Conservation (phyloP, 768 basidiomycete genomes). For the Austroboletus eburneus region DNA sequence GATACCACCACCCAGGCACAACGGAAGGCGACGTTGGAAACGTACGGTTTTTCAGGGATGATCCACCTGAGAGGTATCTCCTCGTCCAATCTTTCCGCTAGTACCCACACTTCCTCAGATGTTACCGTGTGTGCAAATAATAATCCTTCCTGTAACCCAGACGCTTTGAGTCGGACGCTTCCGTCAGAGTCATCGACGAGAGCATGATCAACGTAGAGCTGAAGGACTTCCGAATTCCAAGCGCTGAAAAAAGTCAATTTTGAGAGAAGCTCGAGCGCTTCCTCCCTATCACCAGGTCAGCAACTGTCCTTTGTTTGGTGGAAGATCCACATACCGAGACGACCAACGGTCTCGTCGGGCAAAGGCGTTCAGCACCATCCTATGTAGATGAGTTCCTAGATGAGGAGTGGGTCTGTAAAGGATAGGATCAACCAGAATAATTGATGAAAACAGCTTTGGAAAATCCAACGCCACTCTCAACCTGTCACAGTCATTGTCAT, state of each 20-base stretch:
- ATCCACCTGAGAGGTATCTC: conserved; percentile 28
- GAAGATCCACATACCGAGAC: conserved; percentile 41
- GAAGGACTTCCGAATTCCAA: conserved; percentile 66
- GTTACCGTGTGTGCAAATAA: conserved; percentile 47
- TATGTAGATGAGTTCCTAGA: background rate
- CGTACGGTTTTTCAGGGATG: conserved; percentile 21
- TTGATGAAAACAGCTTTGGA: conserved; percentile 64
- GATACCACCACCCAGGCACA: background rate
- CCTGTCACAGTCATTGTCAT: conserved; percentile 32
- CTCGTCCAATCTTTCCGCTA: conserved; percentile 25
- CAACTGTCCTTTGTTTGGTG: background rate
- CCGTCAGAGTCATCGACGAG: conserved; percentile 35
- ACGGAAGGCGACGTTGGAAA: background rate
- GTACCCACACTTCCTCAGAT: conserved; percentile 24
- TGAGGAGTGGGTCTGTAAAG: conserved; percentile 32
- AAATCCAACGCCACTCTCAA: conserved; percentile 59
- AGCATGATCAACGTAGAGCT: conserved; percentile 57
- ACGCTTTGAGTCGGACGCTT: conserved; percentile 58
- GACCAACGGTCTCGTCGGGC: conserved; percentile 59
- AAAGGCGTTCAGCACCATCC: conserved; percentile 43
- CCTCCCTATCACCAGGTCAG: conserved; percentile 42
- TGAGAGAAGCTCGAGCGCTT: conserved; percentile 48
- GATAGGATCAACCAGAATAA: conserved; percentile 80
- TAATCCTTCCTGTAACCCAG: conserved; percentile 59
- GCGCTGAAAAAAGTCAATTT: conserved; percentile 61